Evolutionary conservation across 2,329 filamentous ascomycete genomes (phyloP).

Genomic region (Sporothrix mexicana): DNA sequence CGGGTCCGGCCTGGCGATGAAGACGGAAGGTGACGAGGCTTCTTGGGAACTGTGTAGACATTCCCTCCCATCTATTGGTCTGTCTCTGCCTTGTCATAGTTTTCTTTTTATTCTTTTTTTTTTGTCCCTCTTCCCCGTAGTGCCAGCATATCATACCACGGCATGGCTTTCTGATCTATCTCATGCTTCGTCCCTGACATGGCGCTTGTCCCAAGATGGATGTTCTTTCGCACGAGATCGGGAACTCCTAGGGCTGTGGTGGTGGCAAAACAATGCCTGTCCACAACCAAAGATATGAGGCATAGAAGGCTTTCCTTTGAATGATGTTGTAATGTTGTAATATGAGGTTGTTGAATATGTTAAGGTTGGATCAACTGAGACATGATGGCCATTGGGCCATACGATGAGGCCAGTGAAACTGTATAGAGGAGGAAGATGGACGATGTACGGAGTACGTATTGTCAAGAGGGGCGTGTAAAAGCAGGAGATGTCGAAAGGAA

Average conservation of each 20-base stretch:
- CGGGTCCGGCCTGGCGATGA: background rate
- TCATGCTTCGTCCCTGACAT: constrained; percentile 1
- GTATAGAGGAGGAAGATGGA: background rate
- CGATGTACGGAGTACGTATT: background rate
- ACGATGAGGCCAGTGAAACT: constrained; percentile 8
- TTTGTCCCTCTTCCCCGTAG: constrained; percentile 1
- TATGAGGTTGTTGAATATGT: background rate
- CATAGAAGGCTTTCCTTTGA: background rate
- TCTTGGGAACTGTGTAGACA: background rate
- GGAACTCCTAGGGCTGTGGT: constrained; percentile 1
- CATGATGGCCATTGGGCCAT: background rate
- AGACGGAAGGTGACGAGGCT: constrained; percentile 15
- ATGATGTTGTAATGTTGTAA: background rate
- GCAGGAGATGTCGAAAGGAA: background rate
- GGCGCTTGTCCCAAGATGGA: constrained; percentile 11
- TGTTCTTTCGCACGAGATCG: constrained; percentile 9
- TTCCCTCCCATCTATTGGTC: background rate
- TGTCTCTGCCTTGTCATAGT: background rate
- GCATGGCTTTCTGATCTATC: background rate
- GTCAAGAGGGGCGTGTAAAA: background rate
- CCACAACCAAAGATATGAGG: background rate
- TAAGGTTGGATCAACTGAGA: background rate
- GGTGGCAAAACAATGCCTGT: constrained; percentile 23
- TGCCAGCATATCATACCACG: constrained; percentile 17
- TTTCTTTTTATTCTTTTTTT: background rate